Evolutionary conservation across 1,284 basidiomycete species (phyloP), one percentile per base, ranked within the genome.

Genomic region (Leccinum angustisporum): DNA sequence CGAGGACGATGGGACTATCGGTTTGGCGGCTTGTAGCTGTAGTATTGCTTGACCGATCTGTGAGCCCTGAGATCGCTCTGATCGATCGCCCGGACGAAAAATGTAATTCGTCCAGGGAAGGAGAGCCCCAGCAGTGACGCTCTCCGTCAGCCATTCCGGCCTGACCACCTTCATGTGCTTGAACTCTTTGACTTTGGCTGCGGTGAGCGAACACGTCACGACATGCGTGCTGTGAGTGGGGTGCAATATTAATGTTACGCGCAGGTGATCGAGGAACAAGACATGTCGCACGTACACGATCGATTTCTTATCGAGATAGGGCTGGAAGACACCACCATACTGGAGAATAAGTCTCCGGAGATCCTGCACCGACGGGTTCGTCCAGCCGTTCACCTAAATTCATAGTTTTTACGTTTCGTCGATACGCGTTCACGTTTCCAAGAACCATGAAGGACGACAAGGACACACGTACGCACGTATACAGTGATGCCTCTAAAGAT

Each of bases 161-260:
- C 80, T 81, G 33, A 92, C 94, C 11, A 98, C 89, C 71, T 94
- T 96, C 86, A 97, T 91, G 57, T 88, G 77, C 70, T 90, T 85
- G 75, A 96, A 97, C 68, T 97, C 95, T 54, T 85, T 84, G 55
- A 94, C 83, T 76, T 98, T 98, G 58, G 88, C 87, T 0, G 94
- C 88, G 0, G 97, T 98, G 36, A 99, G 82, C 25, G 92, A 90
- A 61, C 89, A 91, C 1, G 97, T 96, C 60, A 99, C 81, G 66
- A 98, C 89, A 72, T 96, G 94, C 0, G 94, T 95, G 46, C 91
- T 92, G 65, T 48, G 30, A 31, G 6, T 30, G 21, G 46, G 16
- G 16, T 30, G 53, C 40, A 60, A 34, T 9, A 60, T 52, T 62
- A 59, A 31, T 6, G 60, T 53, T 61, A 60, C 66, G 6, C 36